Evolutionary conservation across 495 filamentous ascomycete genomes (phyloP).

Genomic region (Achaetomiella virescens): DNA sequence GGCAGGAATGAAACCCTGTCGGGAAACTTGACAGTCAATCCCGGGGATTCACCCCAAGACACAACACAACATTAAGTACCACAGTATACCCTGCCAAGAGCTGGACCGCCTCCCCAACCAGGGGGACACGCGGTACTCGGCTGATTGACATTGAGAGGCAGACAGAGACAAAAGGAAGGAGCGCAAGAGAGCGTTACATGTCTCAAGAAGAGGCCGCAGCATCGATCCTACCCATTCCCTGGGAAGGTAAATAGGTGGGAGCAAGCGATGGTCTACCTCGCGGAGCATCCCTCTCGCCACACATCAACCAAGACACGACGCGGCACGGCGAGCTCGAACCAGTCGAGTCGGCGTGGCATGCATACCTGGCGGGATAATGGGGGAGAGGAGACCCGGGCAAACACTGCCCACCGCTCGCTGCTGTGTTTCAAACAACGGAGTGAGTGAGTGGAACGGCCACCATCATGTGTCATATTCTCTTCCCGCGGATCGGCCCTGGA

Average conservation of each 20-base stretch:
- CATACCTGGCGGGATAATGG: neutral
- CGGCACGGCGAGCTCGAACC: neutral
- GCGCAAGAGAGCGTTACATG: constrained; percentile 17
- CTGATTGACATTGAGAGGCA: constrained; percentile 2
- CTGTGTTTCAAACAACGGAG: constrained; percentile 17
- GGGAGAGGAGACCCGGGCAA: neutral
- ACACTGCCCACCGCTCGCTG: constrained; percentile 5
- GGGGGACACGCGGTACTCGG: constrained; percentile 7
- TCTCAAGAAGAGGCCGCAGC: constrained; percentile 15
- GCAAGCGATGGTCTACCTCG: neutral
- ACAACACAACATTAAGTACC: neutral
- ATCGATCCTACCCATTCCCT: constrained; percentile 3
- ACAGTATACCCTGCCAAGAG: neutral
- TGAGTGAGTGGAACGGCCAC: constrained; percentile 10
- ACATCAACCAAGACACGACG: constrained; percentile 2
- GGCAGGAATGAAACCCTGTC: neutral
- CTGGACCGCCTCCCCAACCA: constrained; percentile 7
- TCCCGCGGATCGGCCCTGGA: constrained; percentile 3
- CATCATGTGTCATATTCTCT: neutral
- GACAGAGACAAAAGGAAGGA: neutral
- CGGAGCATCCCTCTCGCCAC: too few species aligned
- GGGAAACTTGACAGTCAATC: neutral
- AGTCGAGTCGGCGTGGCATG: neutral
- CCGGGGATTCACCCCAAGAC: neutral
- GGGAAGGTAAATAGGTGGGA: neutral